Percentiles rank a stretch among this genome's conserved stretches.
Conservation (phyloP, 257 asterid genomes). For the Lycium barbarum region DNA sequence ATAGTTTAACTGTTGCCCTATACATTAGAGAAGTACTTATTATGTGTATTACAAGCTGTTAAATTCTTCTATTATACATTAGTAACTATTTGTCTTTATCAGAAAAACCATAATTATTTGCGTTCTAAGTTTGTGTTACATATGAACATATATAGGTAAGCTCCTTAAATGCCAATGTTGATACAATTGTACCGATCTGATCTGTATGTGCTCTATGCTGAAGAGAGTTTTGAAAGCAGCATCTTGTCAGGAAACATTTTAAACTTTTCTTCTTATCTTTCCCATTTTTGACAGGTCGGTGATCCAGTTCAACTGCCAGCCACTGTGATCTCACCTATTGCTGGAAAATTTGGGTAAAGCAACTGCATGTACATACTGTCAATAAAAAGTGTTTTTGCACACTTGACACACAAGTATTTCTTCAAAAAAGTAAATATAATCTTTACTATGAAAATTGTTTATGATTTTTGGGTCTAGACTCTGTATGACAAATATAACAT, state of each 20-base stretch:
- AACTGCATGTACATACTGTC: not conserved
- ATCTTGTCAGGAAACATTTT: conserved; percentile 12
- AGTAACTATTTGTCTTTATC: not conserved
- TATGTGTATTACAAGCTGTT: not conserved
- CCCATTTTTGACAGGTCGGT: conserved; percentile 68
- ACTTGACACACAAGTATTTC: not conserved
- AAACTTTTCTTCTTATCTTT: not conserved
- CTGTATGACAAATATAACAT: not conserved
- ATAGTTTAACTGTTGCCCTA: not conserved
- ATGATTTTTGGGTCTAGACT: not conserved
- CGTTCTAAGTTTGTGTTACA: not conserved
- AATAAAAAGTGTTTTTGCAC: not conserved
- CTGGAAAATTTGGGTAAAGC: conserved; percentile 78
- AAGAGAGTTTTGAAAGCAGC: conserved; percentile 25
- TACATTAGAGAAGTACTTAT: not conserved
- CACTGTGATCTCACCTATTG: conserved; percentile 82
- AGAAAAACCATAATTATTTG: not conserved
- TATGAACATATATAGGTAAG: not conserved
- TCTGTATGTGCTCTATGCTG: conserved; percentile 8
- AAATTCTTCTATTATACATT: not conserved
- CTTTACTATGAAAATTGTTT: not conserved
- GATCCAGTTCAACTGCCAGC: conserved; percentile 99
- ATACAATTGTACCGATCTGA: not conserved
- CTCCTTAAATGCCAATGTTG: not conserved
- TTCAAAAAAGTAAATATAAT: not conserved